Evolutionary conservation across 2,329 filamentous ascomycete species (phyloP), one percentile per base, ranked within the genome.

Genomic region (Fusarium verticillioides): DNA sequence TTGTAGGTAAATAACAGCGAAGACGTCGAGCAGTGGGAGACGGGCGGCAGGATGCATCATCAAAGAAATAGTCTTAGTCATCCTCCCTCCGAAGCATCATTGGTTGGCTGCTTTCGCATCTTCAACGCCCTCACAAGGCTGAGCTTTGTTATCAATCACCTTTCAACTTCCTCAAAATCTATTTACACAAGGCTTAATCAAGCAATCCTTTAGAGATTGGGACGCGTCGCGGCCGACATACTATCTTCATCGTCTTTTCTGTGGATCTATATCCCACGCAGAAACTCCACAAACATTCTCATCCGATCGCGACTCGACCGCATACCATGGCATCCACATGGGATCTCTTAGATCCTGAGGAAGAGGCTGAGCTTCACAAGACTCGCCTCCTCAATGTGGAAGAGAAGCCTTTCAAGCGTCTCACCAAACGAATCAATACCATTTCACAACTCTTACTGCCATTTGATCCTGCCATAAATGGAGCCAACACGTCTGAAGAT

Each of bases 381-480:
- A 89, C 89, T 36, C 94, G 96, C 46, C 92, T 98, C 8, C 89
- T 98, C 42, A 93, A 94, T 72, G 92, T 98, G 69, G 96, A 98
- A 85, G 94, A 97, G 80, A 95, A 95, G 66, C 94, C 95, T 2
- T 98, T 97, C 85, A 94, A 94, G 81, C 92, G 95, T 69, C 91
- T 98, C 67, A 94, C 93, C 28, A 95, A 95, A 83, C 92, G 93
- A 37, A 89, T 98, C 13, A 87, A 94, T 9, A 87, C 89, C 28
- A 89, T 93, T 21, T 89, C 90, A 60, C 90, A 92, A 26, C 87
- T 94, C 36, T 86, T 78, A 40, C 67, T 78, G 60, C 49, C 69
- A 30, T 42, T 54, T 32, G 58, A 73, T n/a, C 72, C 77, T 34
- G 81, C 76, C 39, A 81, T 85, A 62, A 84, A 85, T 58, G 83